Evolutionary conservation across 768 basidiomycete genomes (phyloP), one percentile per base, ranked within the genome.

Genomic region (Tylopilus sp.): DNA sequence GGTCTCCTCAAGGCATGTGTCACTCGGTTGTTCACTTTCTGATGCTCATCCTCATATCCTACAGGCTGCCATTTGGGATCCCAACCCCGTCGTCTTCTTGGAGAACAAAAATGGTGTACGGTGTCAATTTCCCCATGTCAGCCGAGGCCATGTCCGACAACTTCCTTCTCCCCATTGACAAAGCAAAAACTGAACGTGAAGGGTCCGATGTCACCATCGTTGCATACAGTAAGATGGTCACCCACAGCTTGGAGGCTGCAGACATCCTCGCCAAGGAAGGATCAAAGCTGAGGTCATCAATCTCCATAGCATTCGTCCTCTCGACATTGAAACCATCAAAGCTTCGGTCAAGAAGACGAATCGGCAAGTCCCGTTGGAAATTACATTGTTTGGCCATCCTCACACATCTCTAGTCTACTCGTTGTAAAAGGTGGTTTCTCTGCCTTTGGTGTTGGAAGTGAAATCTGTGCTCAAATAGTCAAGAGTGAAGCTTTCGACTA

Each of bases 81-180:
- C 95, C 48, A 98, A 95, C 76, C 94, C 94, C 13, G 90, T 98
- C 61, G 94, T 98, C 59, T 94, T 99, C 81, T 88, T 99, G 47
- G 97, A 99, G 70, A 99, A 99, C 74, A n/a, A 97, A 99, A 72
- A 93, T 99, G 83, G 72, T 99, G 68, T 99, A 99, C 75, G 97
- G 97, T 72, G 85, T 94, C 57, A 82, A 88, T 33, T 99, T 98
- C 87, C 94, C 95, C 44, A 87, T 98, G 86, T 92, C 93, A 26
- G 70, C 84, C 57, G 95, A 95, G 64, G 95, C 93, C 61, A 85
- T 97, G 85, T 93, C 91, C 47, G 91, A 95, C 69, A 83, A 91
- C 75, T 99, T 93, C 82, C 71, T 95, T 39, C 76, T 98, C 48
- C 95, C 95, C 33, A 97, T 99, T 65, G 97, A 95, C 67, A 98